Evolutionary conservation across 2,329 filamentous ascomycete species (phyloP).

Genomic region (Penicillium sclerotigenum): DNA sequence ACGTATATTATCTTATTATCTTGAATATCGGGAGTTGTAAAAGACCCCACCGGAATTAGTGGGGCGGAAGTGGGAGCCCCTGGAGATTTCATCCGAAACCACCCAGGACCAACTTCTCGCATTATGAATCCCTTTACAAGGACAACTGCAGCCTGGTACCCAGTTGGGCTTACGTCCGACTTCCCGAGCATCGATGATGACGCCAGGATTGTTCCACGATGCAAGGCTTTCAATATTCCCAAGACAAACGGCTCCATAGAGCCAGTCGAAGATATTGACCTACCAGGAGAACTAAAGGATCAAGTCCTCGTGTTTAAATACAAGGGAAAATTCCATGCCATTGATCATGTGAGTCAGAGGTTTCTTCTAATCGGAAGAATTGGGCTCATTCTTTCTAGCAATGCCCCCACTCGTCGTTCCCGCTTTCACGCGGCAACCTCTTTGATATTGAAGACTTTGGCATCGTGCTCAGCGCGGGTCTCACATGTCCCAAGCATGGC

Average conservation of each 20-base stretch:
- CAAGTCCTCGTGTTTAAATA: slow-evolving; percentile 66
- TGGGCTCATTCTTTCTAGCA: slow-evolving; percentile 42
- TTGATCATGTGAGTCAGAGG: slow-evolving; percentile 58
- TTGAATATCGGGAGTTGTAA: background rate
- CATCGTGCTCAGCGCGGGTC: slow-evolving; percentile 46
- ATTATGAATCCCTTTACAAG: slow-evolving; percentile 22
- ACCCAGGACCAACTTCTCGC: background rate
- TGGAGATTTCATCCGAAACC: background rate
- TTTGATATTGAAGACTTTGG: slow-evolving; percentile 75
- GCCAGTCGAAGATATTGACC: slow-evolving; percentile 23
- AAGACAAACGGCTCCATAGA: slow-evolving; percentile 29
- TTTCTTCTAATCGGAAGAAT: background rate
- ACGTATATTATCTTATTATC: too few species aligned
- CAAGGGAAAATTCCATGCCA: slow-evolving; percentile 61
- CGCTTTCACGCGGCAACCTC: slow-evolving; percentile 59
- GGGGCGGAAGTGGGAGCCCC: background rate
- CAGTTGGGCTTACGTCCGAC: slow-evolving; percentile 51
- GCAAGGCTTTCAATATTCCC: slow-evolving; percentile 57
- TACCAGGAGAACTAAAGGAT: slow-evolving; percentile 48
- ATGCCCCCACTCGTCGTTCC: slow-evolving; percentile 67
- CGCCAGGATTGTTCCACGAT: slow-evolving; percentile 47
- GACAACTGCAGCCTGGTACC: slow-evolving; percentile 48
- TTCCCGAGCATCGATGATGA: slow-evolving; percentile 52
- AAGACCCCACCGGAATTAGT: background rate
- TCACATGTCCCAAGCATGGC: slow-evolving; percentile 66